Evolutionary conservation across 768 basidiomycete species (phyloP).

Genomic region (Phallus indusiatus): DNA sequence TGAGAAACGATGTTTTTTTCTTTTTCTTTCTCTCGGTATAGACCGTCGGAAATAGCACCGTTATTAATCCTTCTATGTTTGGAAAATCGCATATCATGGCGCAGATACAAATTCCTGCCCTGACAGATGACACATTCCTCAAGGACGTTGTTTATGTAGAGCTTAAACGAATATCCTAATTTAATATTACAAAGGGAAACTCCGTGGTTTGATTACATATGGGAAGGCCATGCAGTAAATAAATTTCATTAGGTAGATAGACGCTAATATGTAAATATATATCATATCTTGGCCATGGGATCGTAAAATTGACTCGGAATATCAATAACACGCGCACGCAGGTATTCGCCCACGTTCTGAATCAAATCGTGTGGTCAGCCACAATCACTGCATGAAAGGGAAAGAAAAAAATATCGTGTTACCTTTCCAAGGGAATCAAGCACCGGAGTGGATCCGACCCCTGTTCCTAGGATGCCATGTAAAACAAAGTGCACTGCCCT

Average conservation of each 20-base stretch:
- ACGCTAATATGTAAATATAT: background rate
- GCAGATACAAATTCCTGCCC: constrained; percentile 3
- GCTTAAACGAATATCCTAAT: constrained; percentile 2
- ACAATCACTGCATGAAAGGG: background rate
- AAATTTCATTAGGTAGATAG: background rate
- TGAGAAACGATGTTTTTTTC: no score
- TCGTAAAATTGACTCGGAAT: constrained; percentile 3
- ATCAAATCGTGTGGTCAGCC: background rate
- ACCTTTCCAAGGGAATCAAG: constrained; percentile 6
- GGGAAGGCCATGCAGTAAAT: no score
- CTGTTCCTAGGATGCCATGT: background rate
- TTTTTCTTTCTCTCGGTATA: constrained; percentile 20
- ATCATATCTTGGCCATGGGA: background rate
- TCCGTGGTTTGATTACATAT: background rate
- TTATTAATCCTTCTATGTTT: constrained; percentile 83
- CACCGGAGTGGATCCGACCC: background rate
- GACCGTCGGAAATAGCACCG: constrained; percentile 66
- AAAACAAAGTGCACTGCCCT: constrained; percentile 1
- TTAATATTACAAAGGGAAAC: background rate
- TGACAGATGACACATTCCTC: background rate
- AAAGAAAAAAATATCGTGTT: background rate
- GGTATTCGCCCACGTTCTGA: constrained; percentile 5
- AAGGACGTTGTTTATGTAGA: constrained; percentile 2
- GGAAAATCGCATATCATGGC: constrained; percentile 12
- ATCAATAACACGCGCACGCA: constrained; percentile 3